Base-by-base conservation (phyloP, 2,329 filamentous ascomycete genomes). In the Chlorencoelia australis region DNA sequence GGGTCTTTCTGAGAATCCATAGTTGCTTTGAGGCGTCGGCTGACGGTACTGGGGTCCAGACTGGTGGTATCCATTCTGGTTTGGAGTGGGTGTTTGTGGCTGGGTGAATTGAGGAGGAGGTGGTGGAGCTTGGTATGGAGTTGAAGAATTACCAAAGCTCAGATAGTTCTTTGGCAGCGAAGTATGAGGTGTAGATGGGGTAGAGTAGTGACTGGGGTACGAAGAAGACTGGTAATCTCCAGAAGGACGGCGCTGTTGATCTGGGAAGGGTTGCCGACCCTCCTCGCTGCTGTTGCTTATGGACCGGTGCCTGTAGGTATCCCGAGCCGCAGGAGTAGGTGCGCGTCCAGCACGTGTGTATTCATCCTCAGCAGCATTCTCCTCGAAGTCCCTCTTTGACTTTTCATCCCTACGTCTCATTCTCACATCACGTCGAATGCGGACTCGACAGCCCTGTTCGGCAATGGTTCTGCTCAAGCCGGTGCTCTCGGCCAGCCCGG, bases 381-480 rank as follows among this genome's bases (percentile, higher is more conserved):
- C 67, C 10, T 64, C 62, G 31, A 56, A 60, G 31, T 65, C 64
- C 29, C 63, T 62, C 32, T 65, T 65, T 8, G 68, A 63, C 62
- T 89, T 88, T 43, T 72, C 72, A 42, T 86, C 82, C 24, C 86
- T 78, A 54, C 85, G 80, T 60, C 87, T 79, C 83, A 94, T 93
- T 40, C 87, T 79, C 5, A 94, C 85, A 62, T 96, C 91, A 45
- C 91, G 83, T 39, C 91, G 77, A 53, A 98, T 98, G 30, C 91
- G 82, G 18, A 98, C 91, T 48, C 89, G 85, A 60, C 91, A 96
- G 40, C 91, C 91, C 62, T 98, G 91, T 60, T 98, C 89, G 13
- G 89, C 88, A 28, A 98, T 87, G 22, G 85, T 82, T 44, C 88
- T 82, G 62, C 88, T 95, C 33, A 96, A 68, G 9, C 73, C 67